Conservation (phyloP, 768 basidiomycete genomes). For the Wakefieldia striispora region DNA sequence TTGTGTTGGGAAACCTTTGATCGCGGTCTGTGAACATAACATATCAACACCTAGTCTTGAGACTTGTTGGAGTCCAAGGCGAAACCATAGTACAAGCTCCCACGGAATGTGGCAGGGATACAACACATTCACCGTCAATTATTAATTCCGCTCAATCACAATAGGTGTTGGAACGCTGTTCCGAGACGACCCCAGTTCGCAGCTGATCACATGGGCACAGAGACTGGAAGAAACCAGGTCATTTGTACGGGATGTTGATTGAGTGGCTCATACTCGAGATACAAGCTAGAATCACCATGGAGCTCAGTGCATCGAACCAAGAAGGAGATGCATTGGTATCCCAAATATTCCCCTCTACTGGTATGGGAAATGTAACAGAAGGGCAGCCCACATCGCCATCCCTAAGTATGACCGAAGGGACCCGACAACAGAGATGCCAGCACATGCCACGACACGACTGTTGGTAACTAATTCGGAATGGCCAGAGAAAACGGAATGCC, state of each 20-base stretch:
- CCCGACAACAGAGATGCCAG: slow-evolving; percentile 1
- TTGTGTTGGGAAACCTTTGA: slow-evolving; percentile 33
- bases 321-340: slow-evolving; percentile 10
- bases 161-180: slow-evolving; percentile 27
- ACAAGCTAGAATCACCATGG: slow-evolving; percentile 10
- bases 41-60: slow-evolving; percentile 19
- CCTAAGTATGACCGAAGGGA: slow-evolving; percentile 1
- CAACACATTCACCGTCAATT: slow-evolving; percentile 21
- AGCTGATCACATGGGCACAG: slow-evolving; percentile 28
- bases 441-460: not conserved
- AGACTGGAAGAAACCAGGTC: slow-evolving; percentile 25
- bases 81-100: slow-evolving; percentile 2
- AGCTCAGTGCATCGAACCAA: slow-evolving; percentile 19
- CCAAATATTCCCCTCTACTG: slow-evolving; percentile 20
- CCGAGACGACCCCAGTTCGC: slow-evolving; percentile 23
- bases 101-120: not conserved
- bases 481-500: no score
- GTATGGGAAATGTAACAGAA: slow-evolving; percentile 20
- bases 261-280: not conserved
- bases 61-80: slow-evolving; percentile 34
- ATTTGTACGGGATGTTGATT: slow-evolving; percentile 13
- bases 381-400: slow-evolving; percentile 5
- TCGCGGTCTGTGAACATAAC: slow-evolving; percentile 39
- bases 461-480: no score
- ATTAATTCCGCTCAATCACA: slow-evolving; percentile 29